Evolutionary conservation across 2,329 filamentous ascomycete species (phyloP), one percentile per base, ranked within the genome.

Genomic region (Cladosporium sp.): DNA sequence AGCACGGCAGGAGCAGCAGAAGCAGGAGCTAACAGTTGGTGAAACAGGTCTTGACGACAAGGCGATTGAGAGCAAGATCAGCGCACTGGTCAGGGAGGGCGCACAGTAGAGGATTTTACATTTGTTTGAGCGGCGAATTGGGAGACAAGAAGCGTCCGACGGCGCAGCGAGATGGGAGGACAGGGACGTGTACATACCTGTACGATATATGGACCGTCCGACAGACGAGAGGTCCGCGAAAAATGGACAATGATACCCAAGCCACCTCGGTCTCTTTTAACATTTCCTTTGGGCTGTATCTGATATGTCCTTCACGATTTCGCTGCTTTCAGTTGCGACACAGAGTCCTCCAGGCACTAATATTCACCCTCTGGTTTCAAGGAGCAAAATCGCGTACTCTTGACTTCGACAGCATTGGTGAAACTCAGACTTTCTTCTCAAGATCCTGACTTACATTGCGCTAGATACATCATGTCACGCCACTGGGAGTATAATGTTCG

Each of bases 51-150:
- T 91, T 73, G 85, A 88, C 72, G 88, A 90, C 76, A 86, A 90
- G 78, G 85, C 88, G 71, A 91, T 92, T 68, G 89, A 91, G 79
- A 85, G 86, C 70, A 87, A 85, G 77, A 83, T 91, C 70, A 85
- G 87, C 64, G 80, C 82, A 60, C 77, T 91, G 68, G 88, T 90
- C 63, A 87, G 88, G 77, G 78, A 77, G 21, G 75, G 39, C 32
- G 21, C 32, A 36, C 16, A 63, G 60, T 63, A 63, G 25, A 43
- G 34, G 23, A 28, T 21, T 8, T 62, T 32, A 5, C 34, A 1
- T 18, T 32, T 23, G 16, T 28, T 18, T 30, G 2, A 32, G 51
- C 26, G 30, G 39, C 48, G 48, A 25, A 53, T 53, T 57, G 54
- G 32, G 30, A 21, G 54, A 23, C 54, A 57, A 57, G 54, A 21